These are phyloP conservation scores for Rhinocladiella mackenziei DNA, from an alignment of 2,329 filamentous ascomycete genomes.

Conservation along the genomic window DNA sequence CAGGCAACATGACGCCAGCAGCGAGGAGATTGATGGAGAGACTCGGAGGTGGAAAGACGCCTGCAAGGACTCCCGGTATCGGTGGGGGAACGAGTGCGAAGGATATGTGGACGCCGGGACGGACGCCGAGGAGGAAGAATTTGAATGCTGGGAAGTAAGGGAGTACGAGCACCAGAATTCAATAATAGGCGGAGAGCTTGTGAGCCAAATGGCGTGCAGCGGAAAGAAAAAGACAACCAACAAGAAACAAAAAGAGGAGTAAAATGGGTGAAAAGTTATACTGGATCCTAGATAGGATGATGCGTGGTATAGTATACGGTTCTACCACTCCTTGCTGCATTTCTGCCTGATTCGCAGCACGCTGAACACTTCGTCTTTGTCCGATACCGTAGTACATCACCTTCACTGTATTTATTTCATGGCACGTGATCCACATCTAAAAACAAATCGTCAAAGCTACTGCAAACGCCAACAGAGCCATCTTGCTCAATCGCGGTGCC, in stretches of 20 bases:
- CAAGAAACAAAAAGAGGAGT: too few relatives aligned
- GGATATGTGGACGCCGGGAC: slow-evolving; percentile 40
- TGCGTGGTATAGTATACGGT: too few relatives aligned
- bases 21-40: slow-evolving; percentile 41
- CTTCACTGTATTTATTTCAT: background rate
- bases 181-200: too few relatives aligned
- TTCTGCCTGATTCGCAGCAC: too few relatives aligned
- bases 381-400: too few relatives aligned
- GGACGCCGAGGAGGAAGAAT: slow-evolving; percentile 32
- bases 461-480: slow-evolving; percentile 11
- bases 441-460: slow-evolving; percentile 9
- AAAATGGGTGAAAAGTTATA: too few relatives aligned
- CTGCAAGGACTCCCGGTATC: slow-evolving; percentile 19
- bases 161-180: background rate
- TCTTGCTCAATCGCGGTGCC: background rate
- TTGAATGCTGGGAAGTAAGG: slow-evolving; percentile 11
- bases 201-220: too few relatives aligned
- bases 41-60: slow-evolving; percentile 36
- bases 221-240: too few relatives aligned
- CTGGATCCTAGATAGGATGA: too few relatives aligned
- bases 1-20: slow-evolving; percentile 42
- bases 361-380: too few relatives aligned
- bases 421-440: too few relatives aligned
- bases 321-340: too few relatives aligned
- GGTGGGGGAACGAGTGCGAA: slow-evolving; percentile 21